Evolutionary conservation across 768 basidiomycete species (phyloP).

Genomic region (Termitomyces sp.): DNA sequence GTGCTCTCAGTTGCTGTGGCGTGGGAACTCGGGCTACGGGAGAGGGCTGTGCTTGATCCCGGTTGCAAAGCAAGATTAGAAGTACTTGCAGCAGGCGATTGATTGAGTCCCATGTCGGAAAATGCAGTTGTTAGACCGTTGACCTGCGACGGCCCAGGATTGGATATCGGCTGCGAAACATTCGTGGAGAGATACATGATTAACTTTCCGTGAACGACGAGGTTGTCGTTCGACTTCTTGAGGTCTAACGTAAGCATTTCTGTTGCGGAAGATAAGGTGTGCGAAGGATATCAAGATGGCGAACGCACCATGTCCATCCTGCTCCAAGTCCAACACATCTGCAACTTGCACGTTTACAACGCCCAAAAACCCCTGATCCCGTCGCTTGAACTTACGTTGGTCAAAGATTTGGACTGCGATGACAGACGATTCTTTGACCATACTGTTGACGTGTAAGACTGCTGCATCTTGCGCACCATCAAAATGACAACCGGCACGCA

Average conservation of each 20-base stretch:
- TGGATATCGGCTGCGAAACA: slow-evolving; percentile 74
- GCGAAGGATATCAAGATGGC: background rate
- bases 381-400: slow-evolving; percentile 97
- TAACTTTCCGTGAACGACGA: slow-evolving; percentile 96
- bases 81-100: slow-evolving; percentile 55
- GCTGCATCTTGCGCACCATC: background rate
- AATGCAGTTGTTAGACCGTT: slow-evolving; percentile 53
- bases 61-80: slow-evolving; percentile 40
- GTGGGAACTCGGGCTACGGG: slow-evolving; percentile 65
- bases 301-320: slow-evolving; percentile 87
- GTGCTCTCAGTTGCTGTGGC: slow-evolving; percentile 44
- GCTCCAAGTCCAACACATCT: slow-evolving; percentile 85
- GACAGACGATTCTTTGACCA: slow-evolving; percentile 96
- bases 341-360: slow-evolving; percentile 93
- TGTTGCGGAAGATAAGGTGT: slow-evolving; percentile 23
- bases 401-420: slow-evolving; percentile 98
- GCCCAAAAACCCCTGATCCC: slow-evolving; percentile 96
- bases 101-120: slow-evolving; percentile 54
- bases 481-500: slow-evolving; percentile 29
- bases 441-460: slow-evolving; percentile 38
- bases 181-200: slow-evolving; percentile 96
- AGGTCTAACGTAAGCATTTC: slow-evolving; percentile 97
- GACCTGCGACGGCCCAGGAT: slow-evolving; percentile 74
- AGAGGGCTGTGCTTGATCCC: slow-evolving; percentile 38
- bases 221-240: slow-evolving; percentile 98